Evolutionary conservation across 1,284 basidiomycete genomes (phyloP).

Genomic region (Amylostereum chailletii): DNA sequence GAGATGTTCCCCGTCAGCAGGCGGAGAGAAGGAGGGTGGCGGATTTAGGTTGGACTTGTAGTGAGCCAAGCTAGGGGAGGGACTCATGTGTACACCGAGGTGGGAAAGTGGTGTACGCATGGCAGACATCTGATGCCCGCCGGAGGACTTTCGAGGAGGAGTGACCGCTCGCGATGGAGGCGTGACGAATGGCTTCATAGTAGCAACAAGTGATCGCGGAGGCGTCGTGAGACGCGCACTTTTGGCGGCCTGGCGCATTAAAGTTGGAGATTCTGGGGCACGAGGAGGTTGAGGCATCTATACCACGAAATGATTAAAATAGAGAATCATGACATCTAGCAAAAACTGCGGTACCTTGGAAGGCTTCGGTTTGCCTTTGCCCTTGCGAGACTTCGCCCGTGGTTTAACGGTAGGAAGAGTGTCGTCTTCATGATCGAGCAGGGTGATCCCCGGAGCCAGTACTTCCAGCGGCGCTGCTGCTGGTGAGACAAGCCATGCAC

Average conservation of each 20-base stretch:
- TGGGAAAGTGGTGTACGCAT: conserved; percentile 58
- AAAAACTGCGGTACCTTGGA: conserved; percentile 5
- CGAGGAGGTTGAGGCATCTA: conserved; percentile 22
- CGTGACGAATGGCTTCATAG: conserved; percentile 13
- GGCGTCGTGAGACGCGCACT: conserved; percentile 20
- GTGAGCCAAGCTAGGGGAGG: conserved; percentile 49
- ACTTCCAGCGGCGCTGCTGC: neutral
- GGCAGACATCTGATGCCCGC: conserved; percentile 38
- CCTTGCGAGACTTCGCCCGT: conserved; percentile 10
- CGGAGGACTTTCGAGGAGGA: conserved; percentile 19
- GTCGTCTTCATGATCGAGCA: neutral
- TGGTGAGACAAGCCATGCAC: conserved; percentile 10
- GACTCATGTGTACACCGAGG: conserved; percentile 59
- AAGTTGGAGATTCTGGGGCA: conserved; percentile 43
- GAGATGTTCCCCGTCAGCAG: conserved; percentile 25
- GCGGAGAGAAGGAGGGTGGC: conserved; percentile 30
- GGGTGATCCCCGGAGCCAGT: neutral
- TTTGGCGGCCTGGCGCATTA: conserved; percentile 21
- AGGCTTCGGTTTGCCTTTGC: conserved; percentile 6
- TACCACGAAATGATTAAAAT: neutral
- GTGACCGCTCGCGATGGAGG: conserved; percentile 21
- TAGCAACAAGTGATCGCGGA: conserved; percentile 21
- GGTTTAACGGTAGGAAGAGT: neutral
- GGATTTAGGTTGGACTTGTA: conserved; percentile 58
- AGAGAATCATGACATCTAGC: neutral